Percentiles rank a stretch among this genome's conserved stretches.
phyloP scores from a whole-genome alignment of 768 basidiomycete genomes.

The Naganishia kalamii region DNA sequence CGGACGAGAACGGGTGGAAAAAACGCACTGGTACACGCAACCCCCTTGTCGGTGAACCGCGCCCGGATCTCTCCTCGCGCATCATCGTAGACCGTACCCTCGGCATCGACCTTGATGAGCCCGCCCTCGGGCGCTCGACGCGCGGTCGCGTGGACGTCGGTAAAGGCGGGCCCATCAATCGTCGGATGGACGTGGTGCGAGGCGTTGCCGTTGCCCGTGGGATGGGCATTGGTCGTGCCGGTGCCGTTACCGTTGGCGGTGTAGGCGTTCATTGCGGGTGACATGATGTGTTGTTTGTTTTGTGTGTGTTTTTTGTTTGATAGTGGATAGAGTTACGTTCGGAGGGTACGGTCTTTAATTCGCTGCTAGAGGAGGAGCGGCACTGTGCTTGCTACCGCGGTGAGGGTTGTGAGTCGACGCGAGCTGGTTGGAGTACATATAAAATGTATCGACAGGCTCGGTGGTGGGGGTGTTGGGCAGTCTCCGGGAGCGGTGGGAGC shows the following conservation, averaged over 20 bases:
- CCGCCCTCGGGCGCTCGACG: conserved; percentile 40
- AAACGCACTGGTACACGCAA: conserved; percentile 58
- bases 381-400: conserved; percentile 79
- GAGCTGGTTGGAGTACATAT: conserved; percentile 91
- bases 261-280: conserved; percentile 37
- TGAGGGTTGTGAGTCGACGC: conserved; percentile 75
- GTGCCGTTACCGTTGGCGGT: conserved; percentile 25
- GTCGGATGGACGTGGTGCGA: conserved; percentile 27
- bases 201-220: conserved; percentile 30
- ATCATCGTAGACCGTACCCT: conserved; percentile 34
- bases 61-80: conserved; percentile 36
- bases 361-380: conserved; percentile 57
- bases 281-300: conserved; percentile 34
- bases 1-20: too few relatives aligned
- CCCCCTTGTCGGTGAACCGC: conserved; percentile 38
- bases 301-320: conserved; percentile 22
- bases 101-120: conserved; percentile 39
- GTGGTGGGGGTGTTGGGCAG: background rate
- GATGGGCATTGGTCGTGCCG: too few relatives aligned
- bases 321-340: conserved; percentile 40
- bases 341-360: conserved; percentile 32
- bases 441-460: conserved; percentile 18
- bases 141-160: conserved; percentile 40
- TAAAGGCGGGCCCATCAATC: background rate
- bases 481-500: conserved; percentile 8